Base-by-base conservation (phyloP, 805 yeast genomes). In the Ogataea salicorniae region DNA sequence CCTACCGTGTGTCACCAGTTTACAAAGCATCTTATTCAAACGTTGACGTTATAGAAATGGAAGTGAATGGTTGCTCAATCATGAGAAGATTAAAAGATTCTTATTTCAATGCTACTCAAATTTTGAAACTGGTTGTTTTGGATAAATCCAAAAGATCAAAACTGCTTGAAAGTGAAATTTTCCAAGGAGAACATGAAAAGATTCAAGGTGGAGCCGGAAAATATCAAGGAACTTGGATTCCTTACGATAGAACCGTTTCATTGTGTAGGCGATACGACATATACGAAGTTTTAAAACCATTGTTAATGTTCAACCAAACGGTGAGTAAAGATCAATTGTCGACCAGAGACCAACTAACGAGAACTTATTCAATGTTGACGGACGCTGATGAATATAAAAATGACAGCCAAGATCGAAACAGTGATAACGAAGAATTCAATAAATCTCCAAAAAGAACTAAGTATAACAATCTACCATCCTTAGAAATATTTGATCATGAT, bases 151-250 rank as follows among this genome's bases (percentile, higher is more conserved):
- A 76, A 49, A 68, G 87, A 42, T 80, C 86, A 8, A 75, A 82
- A 49, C 72, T 81, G 43, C 74, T 84, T 50, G 89, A 83, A 51
- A 73, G 74, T 52, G 87, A 82, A 53, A 80, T 81, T 38, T 78
- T 74, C 48, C 75, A 79, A 6, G 83, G 85, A n/a, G 70, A 68
- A 34, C 84, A 80, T 58, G 90, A 84, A 56, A 83, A 82, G 56
- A 82, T 83, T 23, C 86, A 82, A 62, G 87, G 87, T 34, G 88
- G 87, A 0, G 79, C 81, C 52, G 87, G 87, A n/a, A 80, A 80
- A 56, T 81, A 79, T 62, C 87, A 83, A 61, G 91, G 90, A 9
- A 83, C 85, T 13, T 84, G 90, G 88, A 72, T 82, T 38, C 87
- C 90, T 5, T 75, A 74, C 54, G 81, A 75, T 46, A 65, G 80